These are phyloP conservation scores for Blastobotrys arbuscula DNA, from an alignment of 1,139 yeast species.

Conservation along the genomic window DNA sequence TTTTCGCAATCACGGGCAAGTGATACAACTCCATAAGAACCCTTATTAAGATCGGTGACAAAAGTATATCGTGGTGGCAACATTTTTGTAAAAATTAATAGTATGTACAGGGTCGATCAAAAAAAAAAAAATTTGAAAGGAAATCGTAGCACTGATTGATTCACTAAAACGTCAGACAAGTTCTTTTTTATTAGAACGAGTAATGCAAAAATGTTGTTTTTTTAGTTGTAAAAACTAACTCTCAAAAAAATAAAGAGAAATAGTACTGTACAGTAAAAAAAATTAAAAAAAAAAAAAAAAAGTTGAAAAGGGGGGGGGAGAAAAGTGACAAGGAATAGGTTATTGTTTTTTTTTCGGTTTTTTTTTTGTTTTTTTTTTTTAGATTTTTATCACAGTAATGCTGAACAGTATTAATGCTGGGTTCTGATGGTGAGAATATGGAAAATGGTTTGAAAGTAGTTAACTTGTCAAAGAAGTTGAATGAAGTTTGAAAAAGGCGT, in stretches of 20 bases:
- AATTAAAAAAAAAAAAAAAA: background rate
- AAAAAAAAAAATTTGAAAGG: background rate
- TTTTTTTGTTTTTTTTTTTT: background rate
- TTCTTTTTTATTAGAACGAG: background rate
- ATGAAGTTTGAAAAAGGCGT: background rate
- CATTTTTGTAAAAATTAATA: background rate
- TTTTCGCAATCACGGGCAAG: constrained; percentile 65
- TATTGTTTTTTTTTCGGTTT: background rate
- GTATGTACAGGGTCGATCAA: background rate
- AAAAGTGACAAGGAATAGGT: background rate
- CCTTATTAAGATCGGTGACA: constrained; percentile 78
- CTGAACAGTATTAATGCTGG: background rate
- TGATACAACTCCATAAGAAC: constrained; percentile 89
- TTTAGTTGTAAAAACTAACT: background rate
- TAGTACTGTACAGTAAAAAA: too few species aligned
- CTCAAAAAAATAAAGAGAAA: background rate
- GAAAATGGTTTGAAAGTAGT: background rate
- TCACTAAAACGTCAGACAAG: background rate
- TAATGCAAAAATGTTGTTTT: background rate
- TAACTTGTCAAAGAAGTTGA: background rate
- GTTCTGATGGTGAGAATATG: background rate
- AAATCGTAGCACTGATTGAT: background rate
- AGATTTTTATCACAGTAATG: background rate
- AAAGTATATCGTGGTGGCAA: constrained; percentile 54
- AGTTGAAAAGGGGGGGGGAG: too few species aligned